Evolutionary conservation across 306 rosid species (phyloP).

Genomic region (Cucurbita argyrosperma): DNA sequence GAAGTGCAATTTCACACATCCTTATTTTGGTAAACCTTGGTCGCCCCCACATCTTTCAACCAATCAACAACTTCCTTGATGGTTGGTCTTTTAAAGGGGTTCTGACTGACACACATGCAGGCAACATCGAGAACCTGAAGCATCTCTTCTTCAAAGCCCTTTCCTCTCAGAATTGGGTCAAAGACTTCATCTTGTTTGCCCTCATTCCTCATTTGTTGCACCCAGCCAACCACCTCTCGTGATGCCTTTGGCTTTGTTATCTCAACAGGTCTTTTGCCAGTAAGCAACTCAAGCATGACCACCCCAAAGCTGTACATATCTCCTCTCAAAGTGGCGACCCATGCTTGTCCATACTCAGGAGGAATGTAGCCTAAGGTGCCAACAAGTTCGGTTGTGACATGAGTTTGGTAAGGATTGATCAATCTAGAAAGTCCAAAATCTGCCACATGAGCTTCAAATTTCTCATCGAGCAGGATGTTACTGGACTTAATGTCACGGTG

Average conservation of each 20-base stretch:
- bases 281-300: conserved; percentile 82
- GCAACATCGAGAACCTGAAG: conserved; percentile 73
- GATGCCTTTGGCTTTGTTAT: conserved; percentile 65
- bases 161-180: conserved; percentile 55
- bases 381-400: conserved; percentile 94
- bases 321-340: conserved; percentile 95
- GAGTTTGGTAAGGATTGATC: conserved; percentile 85
- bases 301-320: conserved; percentile 93
- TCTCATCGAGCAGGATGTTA: conserved; percentile 73
- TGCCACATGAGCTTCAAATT: conserved; percentile 79
- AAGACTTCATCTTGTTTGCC: conserved; percentile 64
- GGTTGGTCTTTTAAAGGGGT: conserved; percentile 75
- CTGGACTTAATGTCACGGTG: conserved; percentile 93
- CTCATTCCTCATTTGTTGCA: conserved; percentile 59
- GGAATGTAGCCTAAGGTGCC: conserved; percentile 97
- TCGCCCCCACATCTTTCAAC: conserved; percentile 51
- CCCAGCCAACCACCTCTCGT: conserved; percentile 78
- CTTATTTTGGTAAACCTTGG: conserved; percentile 32
- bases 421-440: conserved; percentile 84
- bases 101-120: conserved; percentile 67
- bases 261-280: conserved; percentile 79
- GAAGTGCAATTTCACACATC: conserved; percentile 17
- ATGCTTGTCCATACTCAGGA: conserved; percentile 91
- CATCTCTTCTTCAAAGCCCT: conserved; percentile 67
- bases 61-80: conserved; percentile 78